Percentiles rank a stretch among this genome's conserved stretches.
Conservation (phyloP, 805 yeast genomes). For the Cephaloascus fragrans region DNA sequence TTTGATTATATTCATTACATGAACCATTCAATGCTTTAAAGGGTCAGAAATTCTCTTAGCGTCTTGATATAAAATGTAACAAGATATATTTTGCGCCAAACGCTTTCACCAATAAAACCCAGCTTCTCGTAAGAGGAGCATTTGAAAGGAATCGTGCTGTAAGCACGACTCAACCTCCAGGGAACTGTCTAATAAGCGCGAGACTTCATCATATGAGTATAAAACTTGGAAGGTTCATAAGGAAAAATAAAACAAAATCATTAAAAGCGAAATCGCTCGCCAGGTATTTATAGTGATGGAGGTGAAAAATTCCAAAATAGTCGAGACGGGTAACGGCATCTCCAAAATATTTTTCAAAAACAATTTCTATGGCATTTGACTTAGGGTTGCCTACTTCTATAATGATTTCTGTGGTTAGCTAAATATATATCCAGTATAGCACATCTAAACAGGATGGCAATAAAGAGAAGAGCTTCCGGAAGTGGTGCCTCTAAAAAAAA, state of each 20-base stretch:
- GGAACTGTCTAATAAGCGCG: conserved; percentile 39
- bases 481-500: conserved; percentile 2
- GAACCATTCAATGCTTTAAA: not conserved
- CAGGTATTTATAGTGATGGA: too few species aligned
- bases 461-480: conserved; percentile 12
- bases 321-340: too few species aligned
- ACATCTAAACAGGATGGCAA: too few species aligned
- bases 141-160: conserved; percentile 23
- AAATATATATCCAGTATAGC: too few species aligned
- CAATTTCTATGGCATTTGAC: too few species aligned
- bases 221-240: conserved; percentile 62
- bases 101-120: conserved; percentile 38
- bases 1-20: too few species aligned
- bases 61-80: conserved; percentile 30
- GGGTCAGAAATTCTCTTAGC: conserved; percentile 38
- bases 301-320: too few species aligned
- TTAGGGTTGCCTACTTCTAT: too few species aligned
- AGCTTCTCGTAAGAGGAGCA: conserved; percentile 19
- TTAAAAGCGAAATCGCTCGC: too few species aligned
- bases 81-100: conserved; percentile 38
- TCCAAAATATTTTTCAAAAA: too few species aligned
- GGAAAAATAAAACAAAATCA: conserved; percentile 10
- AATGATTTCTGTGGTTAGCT: conserved; percentile 15
- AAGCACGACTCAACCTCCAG: conserved; percentile 28
- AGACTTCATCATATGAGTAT: conserved; percentile 51